Evolutionary conservation across 2,329 filamentous ascomycete genomes (phyloP).

Genomic region (Pochonia chlamydosporia): DNA sequence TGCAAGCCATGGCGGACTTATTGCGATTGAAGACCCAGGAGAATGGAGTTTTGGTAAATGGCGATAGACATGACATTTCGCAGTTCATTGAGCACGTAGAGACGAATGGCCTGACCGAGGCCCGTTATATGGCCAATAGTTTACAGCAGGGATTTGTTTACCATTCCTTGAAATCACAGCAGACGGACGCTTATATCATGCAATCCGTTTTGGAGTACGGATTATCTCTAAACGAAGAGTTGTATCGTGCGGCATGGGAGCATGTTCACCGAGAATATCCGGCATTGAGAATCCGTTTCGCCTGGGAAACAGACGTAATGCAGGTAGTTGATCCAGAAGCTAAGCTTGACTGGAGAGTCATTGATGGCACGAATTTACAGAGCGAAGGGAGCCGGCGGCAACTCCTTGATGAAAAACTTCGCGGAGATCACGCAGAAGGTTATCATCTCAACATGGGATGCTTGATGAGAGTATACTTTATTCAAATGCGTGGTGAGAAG

Average conservation of each 20-base stretch:
- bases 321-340: neutral
- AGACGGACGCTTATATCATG: slow-evolving; percentile 2
- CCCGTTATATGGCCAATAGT: neutral
- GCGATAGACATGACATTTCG: neutral
- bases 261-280: neutral
- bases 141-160: slow-evolving; percentile 3
- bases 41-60: too few species aligned
- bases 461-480: neutral
- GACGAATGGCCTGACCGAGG: neutral
- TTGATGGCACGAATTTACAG: neutral
- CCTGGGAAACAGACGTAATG: neutral
- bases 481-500: neutral
- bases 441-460: neutral
- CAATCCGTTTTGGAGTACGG: neutral
- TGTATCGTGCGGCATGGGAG: slow-evolving; percentile 1
- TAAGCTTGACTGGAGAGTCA: neutral
- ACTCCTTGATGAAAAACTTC: neutral
- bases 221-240: neutral
- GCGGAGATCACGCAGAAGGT: neutral
- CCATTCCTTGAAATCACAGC: neutral
- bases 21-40: neutral
- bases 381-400: neutral
- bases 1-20: slow-evolving; percentile 1
- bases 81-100: too few species aligned
- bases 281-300: neutral